A percentile compares a stretch with the other conserved stretches of the same genome.
These are phyloP conservation scores for Xylaria bambusicola DNA, from an alignment of 495 filamentous ascomycete genomes.

Conservation along the genomic window DNA sequence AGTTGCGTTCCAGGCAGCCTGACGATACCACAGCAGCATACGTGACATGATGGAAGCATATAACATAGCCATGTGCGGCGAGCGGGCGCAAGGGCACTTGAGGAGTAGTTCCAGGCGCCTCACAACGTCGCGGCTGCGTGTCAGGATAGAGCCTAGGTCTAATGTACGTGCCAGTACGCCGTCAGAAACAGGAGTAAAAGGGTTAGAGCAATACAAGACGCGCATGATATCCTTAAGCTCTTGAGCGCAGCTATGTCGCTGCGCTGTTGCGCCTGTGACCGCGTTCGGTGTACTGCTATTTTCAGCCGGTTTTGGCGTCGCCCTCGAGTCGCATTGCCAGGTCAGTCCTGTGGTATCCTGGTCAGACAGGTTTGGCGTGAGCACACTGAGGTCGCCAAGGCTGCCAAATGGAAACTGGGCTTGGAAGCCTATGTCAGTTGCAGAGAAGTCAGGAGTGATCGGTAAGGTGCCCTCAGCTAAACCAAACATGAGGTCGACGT, in stretches of 20 bases:
- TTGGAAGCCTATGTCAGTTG: background rate
- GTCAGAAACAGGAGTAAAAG: constrained; percentile 17
- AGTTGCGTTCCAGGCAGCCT: constrained; percentile 30
- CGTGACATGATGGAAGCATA: constrained; percentile 39
- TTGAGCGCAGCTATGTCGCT: constrained; percentile 2
- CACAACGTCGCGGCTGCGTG: constrained; percentile 33
- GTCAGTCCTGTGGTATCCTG: constrained; percentile 1
- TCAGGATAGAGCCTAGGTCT: constrained; percentile 33
- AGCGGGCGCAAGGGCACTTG: constrained; percentile 33
- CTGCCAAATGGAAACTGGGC: background rate
- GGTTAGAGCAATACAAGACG: background rate
- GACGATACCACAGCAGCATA: constrained; percentile 37
- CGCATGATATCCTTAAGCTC: background rate
- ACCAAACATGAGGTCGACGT: background rate
- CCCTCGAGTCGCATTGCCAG: background rate
- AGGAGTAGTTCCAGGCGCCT: constrained; percentile 33
- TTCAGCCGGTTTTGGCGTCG: background rate
- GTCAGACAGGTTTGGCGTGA: background rate
- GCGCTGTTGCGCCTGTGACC: background rate
- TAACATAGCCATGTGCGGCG: constrained; percentile 29
- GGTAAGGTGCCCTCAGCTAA: background rate
- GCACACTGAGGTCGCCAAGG: background rate
- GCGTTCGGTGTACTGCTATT: background rate
- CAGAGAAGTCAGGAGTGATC: background rate
- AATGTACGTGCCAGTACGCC: constrained; percentile 14